Percentiles rank a stretch among this genome's conserved stretches.
Conservation (phyloP, 345 rosid genomes). For the Camelina sativa region DNA sequence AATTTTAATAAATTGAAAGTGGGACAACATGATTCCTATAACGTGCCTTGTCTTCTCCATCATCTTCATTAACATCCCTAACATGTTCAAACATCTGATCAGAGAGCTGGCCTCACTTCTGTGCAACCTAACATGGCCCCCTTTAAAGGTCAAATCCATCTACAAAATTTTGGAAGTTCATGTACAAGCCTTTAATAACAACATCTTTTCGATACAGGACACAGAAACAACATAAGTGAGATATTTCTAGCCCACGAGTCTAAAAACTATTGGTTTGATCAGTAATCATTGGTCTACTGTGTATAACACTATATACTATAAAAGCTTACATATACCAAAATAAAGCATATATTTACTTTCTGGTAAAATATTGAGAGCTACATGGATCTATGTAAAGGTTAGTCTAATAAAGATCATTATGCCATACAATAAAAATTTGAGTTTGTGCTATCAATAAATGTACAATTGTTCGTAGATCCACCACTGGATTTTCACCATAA, state of each 20-base stretch:
- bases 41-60: constrained; percentile 47
- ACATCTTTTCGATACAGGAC: constrained; percentile 16
- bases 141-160: constrained; percentile 41
- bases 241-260: constrained; percentile 26
- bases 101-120: constrained; percentile 47
- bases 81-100: constrained; percentile 46
- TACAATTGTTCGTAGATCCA: not conserved
- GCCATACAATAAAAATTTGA: not conserved
- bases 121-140: constrained; percentile 45
- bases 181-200: not conserved
- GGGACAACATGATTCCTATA: constrained; percentile 45
- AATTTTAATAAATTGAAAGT: constrained; percentile 29
- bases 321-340: not conserved
- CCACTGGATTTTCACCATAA: too few relatives aligned
- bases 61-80: constrained; percentile 42
- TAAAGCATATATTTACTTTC: not conserved
- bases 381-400: not conserved
- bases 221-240: constrained; percentile 12
- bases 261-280: constrained; percentile 13
- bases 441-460: not conserved
- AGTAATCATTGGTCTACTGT: constrained; percentile 25
- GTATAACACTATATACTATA: not conserved
- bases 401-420: not conserved
- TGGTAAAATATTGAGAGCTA: constrained; percentile 8
- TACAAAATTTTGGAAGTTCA: constrained; percentile 16